Evolutionary conservation across 495 filamentous ascomycete genomes (phyloP).

Genomic region (Xeromyces bisporus): DNA sequence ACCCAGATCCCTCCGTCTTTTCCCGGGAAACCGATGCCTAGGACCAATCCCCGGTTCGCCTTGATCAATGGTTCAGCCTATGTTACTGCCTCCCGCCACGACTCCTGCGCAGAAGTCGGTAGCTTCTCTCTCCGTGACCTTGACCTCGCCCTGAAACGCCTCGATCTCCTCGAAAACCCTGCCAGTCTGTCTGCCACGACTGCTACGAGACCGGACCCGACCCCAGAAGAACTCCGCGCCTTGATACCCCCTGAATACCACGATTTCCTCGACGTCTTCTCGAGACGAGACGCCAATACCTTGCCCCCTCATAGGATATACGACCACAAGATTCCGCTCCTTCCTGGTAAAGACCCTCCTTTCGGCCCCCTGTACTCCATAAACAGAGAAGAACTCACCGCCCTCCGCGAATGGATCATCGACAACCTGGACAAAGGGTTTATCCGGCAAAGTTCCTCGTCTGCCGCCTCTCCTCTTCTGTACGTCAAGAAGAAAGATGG

Average conservation of each 20-base stretch:
- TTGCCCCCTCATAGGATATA: background rate
- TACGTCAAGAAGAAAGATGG: conserved; percentile 19
- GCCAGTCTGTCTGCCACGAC: background rate
- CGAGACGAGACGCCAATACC: background rate
- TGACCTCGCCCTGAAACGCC: no score
- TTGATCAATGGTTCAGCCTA: no score
- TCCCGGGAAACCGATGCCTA: no score
- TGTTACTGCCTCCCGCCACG: no score
- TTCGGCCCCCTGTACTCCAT: background rate
- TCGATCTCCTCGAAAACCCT: background rate
- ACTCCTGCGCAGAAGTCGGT: no score
- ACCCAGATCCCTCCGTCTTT: background rate
- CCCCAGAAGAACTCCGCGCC: background rate
- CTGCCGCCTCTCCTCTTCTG: conserved; percentile 14
- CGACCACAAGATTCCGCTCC: background rate
- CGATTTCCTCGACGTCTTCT: background rate
- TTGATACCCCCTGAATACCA: conserved; percentile 1
- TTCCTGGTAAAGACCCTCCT: background rate
- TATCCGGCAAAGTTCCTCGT: conserved; percentile 7
- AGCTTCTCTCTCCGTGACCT: no score
- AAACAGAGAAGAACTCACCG: no score
- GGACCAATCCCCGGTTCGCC: no score
- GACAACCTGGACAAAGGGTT: no score
- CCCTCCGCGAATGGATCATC: no score
- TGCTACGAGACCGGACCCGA: background rate